These are phyloP conservation scores for Boletus fagicola DNA, from an alignment of 768 basidiomycete species.

Conservation along the genomic window DNA sequence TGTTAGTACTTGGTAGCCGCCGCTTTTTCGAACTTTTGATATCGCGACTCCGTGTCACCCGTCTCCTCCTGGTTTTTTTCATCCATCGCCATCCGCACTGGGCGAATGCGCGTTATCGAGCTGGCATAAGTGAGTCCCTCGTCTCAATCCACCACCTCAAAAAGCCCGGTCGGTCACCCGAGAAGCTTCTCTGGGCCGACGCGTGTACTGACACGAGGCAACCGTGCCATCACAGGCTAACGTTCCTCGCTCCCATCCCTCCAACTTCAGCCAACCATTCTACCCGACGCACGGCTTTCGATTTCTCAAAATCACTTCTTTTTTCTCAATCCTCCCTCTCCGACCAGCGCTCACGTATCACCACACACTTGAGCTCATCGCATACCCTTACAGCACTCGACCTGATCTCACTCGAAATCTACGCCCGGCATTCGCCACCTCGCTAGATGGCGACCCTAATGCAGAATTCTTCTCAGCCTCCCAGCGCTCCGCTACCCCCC, in stretches of 20 bases:
- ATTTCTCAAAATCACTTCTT: conserved; percentile 8
- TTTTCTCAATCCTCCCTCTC: background rate
- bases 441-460: conserved; percentile 26
- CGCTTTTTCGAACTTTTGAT: background rate
- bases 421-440: conserved; percentile 3
- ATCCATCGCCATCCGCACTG: conserved; percentile 9
- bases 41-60: conserved; percentile 8
- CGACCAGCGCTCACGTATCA: background rate
- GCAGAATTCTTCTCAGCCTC: conserved; percentile 12
- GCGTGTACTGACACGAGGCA: conserved; percentile 61
- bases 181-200: conserved; percentile 32
- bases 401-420: conserved; percentile 5
- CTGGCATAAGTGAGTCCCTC: conserved; percentile 15
- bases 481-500: conserved; percentile 11
- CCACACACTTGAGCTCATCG: background rate
- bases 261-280: conserved; percentile 13
- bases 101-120: conserved; percentile 18
- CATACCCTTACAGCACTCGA: background rate
- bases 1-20: background rate
- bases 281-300: conserved; percentile 16
- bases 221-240: conserved; percentile 38
- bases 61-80: background rate
- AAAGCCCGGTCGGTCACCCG: conserved; percentile 3
- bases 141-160: background rate
- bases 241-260: conserved; percentile 21